Percentiles rank a stretch among this genome's conserved stretches.
Evolutionary conservation across 805 yeast species (phyloP).

Genomic region (Ogataea pilisensis): DNA sequence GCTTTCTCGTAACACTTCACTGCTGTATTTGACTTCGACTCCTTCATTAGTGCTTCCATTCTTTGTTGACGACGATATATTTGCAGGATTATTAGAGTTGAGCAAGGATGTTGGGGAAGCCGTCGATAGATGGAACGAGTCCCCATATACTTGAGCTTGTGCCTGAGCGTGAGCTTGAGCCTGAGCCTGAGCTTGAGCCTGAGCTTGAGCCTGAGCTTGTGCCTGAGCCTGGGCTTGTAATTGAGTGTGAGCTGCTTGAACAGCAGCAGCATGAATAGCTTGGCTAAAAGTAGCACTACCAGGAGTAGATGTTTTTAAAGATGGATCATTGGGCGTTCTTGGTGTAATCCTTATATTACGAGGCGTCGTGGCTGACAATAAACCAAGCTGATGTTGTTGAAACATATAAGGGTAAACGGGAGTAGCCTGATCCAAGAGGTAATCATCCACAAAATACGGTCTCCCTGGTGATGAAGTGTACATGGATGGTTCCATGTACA

Average conservation of each 20-base stretch:
- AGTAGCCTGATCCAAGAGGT: conserved; percentile 26
- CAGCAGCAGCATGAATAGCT: conserved; percentile 11
- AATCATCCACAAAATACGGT: conserved; percentile 17
- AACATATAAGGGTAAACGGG: conserved; percentile 28
- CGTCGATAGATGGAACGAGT: conserved; percentile 4
- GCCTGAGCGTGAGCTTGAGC: conserved; percentile 11
- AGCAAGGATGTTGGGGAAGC: conserved; percentile 15
- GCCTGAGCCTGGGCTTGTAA: conserved; percentile 11
- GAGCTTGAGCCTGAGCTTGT: conserved; percentile 6
- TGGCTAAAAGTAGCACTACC: conserved; percentile 15
- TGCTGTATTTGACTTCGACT: no score
- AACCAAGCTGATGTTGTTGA: conserved; percentile 11
- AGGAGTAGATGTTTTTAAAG: conserved; percentile 16
- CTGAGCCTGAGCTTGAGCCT: conserved; percentile 7
- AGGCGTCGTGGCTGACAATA: conserved; percentile 12
- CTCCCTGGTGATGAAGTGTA: conserved; percentile 26
- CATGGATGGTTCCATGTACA: conserved; percentile 24
- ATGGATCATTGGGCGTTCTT: conserved; percentile 12
- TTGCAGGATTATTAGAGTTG: conserved; percentile 8
- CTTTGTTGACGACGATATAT: background rate
- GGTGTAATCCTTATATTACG: conserved; percentile 16
- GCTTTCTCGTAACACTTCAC: background rate
- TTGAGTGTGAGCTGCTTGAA: conserved; percentile 1
- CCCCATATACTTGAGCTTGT: conserved; percentile 4
- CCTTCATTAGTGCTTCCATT: no score